phyloP scores from a whole-genome alignment of 805 yeast species.

The Monosporozyma solicola region DNA sequence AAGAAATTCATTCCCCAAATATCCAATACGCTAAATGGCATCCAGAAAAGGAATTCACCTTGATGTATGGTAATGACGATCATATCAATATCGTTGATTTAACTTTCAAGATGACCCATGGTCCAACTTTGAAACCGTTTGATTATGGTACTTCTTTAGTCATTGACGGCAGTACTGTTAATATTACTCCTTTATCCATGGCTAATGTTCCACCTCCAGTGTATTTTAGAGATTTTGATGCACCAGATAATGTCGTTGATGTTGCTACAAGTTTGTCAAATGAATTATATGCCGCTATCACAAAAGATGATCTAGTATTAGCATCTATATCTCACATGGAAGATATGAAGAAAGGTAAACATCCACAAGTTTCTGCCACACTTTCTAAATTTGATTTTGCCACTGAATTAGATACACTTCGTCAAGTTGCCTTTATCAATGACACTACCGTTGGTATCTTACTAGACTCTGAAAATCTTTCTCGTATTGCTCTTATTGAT shows the following conservation, averaged over 20 bases:
- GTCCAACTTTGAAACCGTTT: slow-evolving; percentile 57
- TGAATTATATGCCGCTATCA: slow-evolving; percentile 47
- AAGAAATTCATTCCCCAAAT: slow-evolving; percentile 42
- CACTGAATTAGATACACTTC: slow-evolving; percentile 37
- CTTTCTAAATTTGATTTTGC: slow-evolving; percentile 32
- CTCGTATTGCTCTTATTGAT: slow-evolving; percentile 45
- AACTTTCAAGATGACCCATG: slow-evolving; percentile 51
- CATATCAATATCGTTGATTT: slow-evolving; percentile 59
- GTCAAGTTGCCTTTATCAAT: slow-evolving; percentile 55
- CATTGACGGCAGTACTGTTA: slow-evolving; percentile 62
- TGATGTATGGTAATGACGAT: slow-evolving; percentile 52
- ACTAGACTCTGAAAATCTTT: slow-evolving; percentile 42
- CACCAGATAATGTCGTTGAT: slow-evolving; percentile 48
- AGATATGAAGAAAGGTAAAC: slow-evolving; percentile 39
- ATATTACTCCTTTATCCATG: slow-evolving; percentile 70
- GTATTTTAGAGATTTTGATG: slow-evolving; percentile 55
- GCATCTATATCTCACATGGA: slow-evolving; percentile 38
- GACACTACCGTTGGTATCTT: slow-evolving; percentile 50
- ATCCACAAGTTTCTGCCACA: slow-evolving; percentile 35
- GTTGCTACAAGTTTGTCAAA: slow-evolving; percentile 57
- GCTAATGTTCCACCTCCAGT: slow-evolving; percentile 97
- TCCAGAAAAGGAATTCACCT: slow-evolving; percentile 74
- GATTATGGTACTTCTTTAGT: slow-evolving; percentile 78
- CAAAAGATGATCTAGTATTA: slow-evolving; percentile 38
- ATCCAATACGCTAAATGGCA: slow-evolving; percentile 61